Base-by-base conservation (phyloP, 495 filamentous ascomycete species). In the Aspergillus biplanus region DNA sequence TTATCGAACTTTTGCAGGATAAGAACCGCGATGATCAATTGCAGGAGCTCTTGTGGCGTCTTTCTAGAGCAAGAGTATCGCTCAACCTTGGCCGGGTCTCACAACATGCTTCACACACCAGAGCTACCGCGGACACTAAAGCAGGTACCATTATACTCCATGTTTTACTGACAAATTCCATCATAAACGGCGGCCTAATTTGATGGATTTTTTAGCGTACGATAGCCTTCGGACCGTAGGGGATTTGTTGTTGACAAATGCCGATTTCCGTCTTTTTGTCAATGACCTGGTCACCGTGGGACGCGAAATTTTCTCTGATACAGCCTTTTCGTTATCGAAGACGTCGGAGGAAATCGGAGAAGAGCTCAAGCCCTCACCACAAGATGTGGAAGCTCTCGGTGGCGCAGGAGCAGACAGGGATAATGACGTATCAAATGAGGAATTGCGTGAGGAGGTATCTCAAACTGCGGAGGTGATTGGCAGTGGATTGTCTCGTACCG, bases 41-140 rank as follows among this genome's bases (percentile, higher is more conserved):
- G 46, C 94, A 98, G 74, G 91, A 97, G 63, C 90, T 97, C 63
- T 79, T 97, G 52, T 98, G 93, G 93, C 93, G 86, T 67, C 74
- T 96, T 56, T 75, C 88, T 57, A 90, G 89, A 68, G 87, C 91
- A 16, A 83, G 83, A 33, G 78, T 93, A 33, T 83, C 84, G 9
- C 68, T 97, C 3, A 90, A 97, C 70, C 78, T 85, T 3, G 82
- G 83, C 16, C 83, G 92, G 58, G 70, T 96, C 57, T 83, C 84
- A 2, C 77, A 82, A 39, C 81, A 84, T 39, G 92, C 89, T 3
- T 76, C 80, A 56, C 83, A 79, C 61, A 84, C 84, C n/a, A 91
- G 86, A 72, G 82, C 85, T 3, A 89, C 86, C 66, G 92, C 91
- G 32, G 90, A 97, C 77, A 87, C 87, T 3, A 87, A 84, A 72